phyloP scores from a whole-genome alignment of 106 monocot genomes.

The Dactylorhiza incarnata region DNA sequence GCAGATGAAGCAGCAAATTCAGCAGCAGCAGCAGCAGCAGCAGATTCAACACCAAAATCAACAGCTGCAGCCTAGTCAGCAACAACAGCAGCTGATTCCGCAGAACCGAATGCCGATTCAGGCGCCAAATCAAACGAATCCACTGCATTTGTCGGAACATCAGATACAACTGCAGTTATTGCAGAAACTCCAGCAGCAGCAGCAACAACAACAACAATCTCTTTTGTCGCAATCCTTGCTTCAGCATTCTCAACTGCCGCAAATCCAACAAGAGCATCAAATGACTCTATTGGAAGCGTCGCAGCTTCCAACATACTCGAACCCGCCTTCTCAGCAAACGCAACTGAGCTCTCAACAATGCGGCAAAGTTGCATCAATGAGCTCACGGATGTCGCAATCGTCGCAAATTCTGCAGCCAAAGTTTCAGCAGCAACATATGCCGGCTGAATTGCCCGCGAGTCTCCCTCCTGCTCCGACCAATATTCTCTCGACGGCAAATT shows the following conservation, averaged over 20 bases:
- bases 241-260: constrained; percentile 40
- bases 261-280: constrained; percentile 61
- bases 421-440: constrained; percentile 42
- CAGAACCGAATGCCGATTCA: constrained; percentile 37
- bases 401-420: constrained; percentile 36
- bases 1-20: constrained; percentile 21
- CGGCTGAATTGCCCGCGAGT: constrained; percentile 26
- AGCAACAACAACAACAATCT: constrained; percentile 39
- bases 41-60: constrained; percentile 35
- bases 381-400: constrained; percentile 14
- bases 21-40: constrained; percentile 29
- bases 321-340: constrained; percentile 38
- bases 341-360: constrained; percentile 27
- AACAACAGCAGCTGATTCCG: constrained; percentile 44
- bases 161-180: constrained; percentile 57
- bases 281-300: constrained; percentile 34
- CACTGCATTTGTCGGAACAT: constrained; percentile 45
- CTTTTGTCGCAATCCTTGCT: constrained; percentile 30
- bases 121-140: constrained; percentile 29
- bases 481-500: constrained; percentile 20
- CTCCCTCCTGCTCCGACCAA: constrained; percentile 20
- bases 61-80: constrained; percentile 16
- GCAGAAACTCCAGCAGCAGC: constrained; percentile 61
- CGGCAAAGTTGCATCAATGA: constrained; percentile 16
- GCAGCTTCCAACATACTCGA: constrained; percentile 25